Conservation (phyloP, 2,329 filamentous ascomycete species). For the Nigrospora sphaerica region DNA sequence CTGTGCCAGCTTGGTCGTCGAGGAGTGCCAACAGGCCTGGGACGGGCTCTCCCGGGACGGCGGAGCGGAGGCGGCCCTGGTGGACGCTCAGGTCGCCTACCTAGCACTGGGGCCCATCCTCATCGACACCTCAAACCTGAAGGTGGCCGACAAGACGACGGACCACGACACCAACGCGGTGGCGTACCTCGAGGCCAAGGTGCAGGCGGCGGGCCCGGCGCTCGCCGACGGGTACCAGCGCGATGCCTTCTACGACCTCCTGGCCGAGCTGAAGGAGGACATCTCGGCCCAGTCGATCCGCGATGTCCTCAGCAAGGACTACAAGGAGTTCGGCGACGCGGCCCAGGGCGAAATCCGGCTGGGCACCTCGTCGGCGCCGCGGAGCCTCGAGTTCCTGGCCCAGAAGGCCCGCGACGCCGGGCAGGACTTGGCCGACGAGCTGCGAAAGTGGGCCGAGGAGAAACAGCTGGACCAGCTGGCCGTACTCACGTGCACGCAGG, state of each 20-base stretch:
- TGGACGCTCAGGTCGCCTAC: conserved; percentile 55
- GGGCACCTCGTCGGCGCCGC: conserved; percentile 62
- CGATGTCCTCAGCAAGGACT: conserved; percentile 74
- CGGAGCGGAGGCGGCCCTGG: conserved; percentile 22
- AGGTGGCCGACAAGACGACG: conserved; percentile 55
- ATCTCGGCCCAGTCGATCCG: conserved; percentile 52
- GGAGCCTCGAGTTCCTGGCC: conserved; percentile 53
- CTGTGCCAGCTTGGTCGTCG: conserved; percentile 63
- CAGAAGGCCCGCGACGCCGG: conserved; percentile 39
- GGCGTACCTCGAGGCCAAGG: conserved; percentile 46
- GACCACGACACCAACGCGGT: conserved; percentile 52
- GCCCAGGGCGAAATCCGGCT: conserved; percentile 33
- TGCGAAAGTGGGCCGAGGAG: conserved; percentile 48
- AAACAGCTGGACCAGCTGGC: conserved; percentile 53
- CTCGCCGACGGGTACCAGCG: conserved; percentile 39
- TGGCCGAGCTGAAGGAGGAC: conserved; percentile 60
- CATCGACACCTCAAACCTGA: conserved; percentile 64
- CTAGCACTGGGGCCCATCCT: conserved; percentile 65
- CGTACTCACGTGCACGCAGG: conserved; percentile 51
- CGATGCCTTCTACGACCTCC: conserved; percentile 48
- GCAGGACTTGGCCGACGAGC: conserved; percentile 35
- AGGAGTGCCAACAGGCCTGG: conserved; percentile 53
- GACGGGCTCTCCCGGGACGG: conserved; percentile 35
- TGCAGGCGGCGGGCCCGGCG: conserved; percentile 10
- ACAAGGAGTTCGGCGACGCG: conserved; percentile 67